phyloP scores from a whole-genome alignment of 805 yeast species.

The Pichia thaimueangensis region DNA sequence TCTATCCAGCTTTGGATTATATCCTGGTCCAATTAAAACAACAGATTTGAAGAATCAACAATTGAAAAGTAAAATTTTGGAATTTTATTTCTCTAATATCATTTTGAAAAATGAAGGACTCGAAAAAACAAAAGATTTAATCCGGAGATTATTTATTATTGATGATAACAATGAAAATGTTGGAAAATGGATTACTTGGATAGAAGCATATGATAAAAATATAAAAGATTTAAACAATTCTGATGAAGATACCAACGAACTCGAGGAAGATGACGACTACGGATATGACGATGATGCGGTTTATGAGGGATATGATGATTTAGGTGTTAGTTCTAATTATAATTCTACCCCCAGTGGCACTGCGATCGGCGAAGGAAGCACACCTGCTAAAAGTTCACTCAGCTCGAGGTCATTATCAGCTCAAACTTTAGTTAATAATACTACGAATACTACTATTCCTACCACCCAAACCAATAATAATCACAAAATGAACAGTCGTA shows the following conservation, averaged over 20 bases:
- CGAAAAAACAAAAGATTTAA: constrained; percentile 16
- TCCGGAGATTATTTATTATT: constrained; percentile 16
- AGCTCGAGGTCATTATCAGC: too few species aligned
- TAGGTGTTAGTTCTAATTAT: too few species aligned
- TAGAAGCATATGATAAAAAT: constrained; percentile 7
- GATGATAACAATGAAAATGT: constrained; percentile 17
- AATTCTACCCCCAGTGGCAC: too few species aligned
- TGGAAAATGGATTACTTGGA: constrained; percentile 10
- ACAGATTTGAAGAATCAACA: neutral
- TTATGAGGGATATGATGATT: neutral
- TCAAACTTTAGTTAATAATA: too few species aligned
- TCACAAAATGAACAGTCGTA: too few species aligned
- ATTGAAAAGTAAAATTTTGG: constrained; percentile 13
- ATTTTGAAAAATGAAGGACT: constrained; percentile 18
- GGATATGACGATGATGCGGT: neutral
- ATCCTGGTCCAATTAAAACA: neutral
- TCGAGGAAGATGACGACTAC: constrained; percentile 1
- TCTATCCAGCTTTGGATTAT: constrained; percentile 7
- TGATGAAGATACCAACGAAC: constrained; percentile 3
- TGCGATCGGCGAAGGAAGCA: too few species aligned
- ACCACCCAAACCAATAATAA: too few species aligned
- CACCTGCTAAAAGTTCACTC: too few species aligned
- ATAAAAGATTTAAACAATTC: constrained; percentile 1
- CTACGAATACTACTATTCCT: too few species aligned
- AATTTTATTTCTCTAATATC: constrained; percentile 24